Base-by-base conservation (phyloP, 2,329 filamentous ascomycete species). In the Paramyrothecium sp. region DNA sequence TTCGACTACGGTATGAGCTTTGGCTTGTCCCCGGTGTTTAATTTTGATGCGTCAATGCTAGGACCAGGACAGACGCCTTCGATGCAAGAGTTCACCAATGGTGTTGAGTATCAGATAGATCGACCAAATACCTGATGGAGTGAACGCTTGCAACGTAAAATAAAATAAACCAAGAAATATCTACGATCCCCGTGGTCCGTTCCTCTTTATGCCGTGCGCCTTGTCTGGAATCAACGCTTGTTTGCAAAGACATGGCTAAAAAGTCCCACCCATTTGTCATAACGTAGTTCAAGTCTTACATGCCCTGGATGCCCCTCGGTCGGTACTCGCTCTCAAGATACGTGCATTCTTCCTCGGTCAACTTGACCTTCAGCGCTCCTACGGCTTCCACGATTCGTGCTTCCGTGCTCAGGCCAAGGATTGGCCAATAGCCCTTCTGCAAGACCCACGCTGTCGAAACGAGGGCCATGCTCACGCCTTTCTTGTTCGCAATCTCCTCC, bases 401-500 rank as follows among this genome's bases (percentile, higher is more conserved):
- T 34, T 81, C 74, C 54, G 77, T 88, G 60, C 78, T 82, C 62
- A 89, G 75, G 0, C 88, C 87, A 54, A 88, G 74, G 58, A 89
- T 89, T 2, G 85, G 86, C 61, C 78, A 83, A 22, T 78, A 71
- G 7, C 81, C 78, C 49, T 79, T 75, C 60, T 79, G 76, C 61
- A 83, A 72, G 60, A 81, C 79, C 88, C 87, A 90, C 3, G 85
- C 86, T 55, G 87, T 77, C 1, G 86, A 82, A 22, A 90, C 81
- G 56, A 88, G 81, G 49, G 83, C 82, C 81, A 90, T 89, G 61
- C 78, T 83, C 67, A 82, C 79, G 1, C 75, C 79, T 61, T 80
- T 79, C 71, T 85, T 84, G 60, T 78, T 74, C 0, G 86, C 83
- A 16, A 88, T 61, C 67, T 88, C 81, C 68, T 87, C 78, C 2